Evolutionary conservation across 257 asterid genomes (phyloP).

Genomic region (Dorcoceras hygrometricum): DNA sequence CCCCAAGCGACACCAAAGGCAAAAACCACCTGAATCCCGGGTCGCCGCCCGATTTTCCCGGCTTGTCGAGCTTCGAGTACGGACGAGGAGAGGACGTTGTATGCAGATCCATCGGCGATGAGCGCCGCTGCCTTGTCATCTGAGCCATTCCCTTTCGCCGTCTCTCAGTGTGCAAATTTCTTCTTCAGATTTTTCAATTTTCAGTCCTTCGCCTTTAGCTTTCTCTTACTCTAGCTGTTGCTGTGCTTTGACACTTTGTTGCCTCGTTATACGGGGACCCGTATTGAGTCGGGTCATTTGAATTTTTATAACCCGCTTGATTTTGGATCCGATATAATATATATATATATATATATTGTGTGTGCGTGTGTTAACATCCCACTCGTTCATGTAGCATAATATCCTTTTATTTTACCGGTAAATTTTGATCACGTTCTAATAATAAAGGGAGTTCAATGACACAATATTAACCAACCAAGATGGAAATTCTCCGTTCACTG

Average conservation of each 20-base stretch:
- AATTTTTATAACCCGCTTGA: background rate
- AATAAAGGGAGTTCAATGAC: no score
- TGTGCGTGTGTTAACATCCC: no score
- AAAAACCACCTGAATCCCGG: constrained; percentile 72
- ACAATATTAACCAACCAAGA: no score
- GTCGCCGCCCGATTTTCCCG: constrained; percentile 47
- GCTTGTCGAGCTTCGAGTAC: constrained; percentile 85
- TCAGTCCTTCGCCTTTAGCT: constrained; percentile 23
- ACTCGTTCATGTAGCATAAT: no score
- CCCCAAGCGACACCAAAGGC: constrained; percentile 65
- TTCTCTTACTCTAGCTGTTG: no score
- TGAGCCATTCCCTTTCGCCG: constrained; percentile 44
- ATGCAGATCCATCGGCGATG: constrained; percentile 42
- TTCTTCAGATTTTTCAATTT: constrained; percentile 13
- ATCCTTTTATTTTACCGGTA: no score
- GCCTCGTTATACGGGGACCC: background rate
- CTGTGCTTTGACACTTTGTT: background rate
- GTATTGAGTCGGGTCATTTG: background rate
- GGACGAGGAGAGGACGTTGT: constrained; percentile 40
- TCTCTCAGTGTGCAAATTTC: constrained; percentile 11
- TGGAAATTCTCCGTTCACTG: no score
- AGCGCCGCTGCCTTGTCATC: constrained; percentile 83
- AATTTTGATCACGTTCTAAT: no score
- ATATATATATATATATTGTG: no score
- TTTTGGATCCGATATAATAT: background rate